phyloP scores from a whole-genome alignment of 2,329 filamentous ascomycete species.

The Magnaporthiopsis poae region DNA sequence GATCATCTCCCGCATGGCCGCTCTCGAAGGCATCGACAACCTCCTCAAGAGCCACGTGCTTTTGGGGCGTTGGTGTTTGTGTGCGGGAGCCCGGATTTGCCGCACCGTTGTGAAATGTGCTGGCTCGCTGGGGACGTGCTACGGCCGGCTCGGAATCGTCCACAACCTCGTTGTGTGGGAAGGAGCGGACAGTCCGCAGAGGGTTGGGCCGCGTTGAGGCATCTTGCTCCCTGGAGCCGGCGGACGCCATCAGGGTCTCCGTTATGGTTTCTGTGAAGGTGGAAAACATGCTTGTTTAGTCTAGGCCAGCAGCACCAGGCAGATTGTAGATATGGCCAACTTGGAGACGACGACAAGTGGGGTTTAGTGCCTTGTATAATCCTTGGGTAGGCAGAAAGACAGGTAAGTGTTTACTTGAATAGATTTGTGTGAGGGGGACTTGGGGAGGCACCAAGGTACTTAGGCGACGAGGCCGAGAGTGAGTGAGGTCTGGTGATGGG shows the following conservation, averaged over 20 bases:
- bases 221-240: conserved; percentile 13
- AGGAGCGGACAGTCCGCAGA: conserved; percentile 21
- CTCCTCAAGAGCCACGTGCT: conserved; percentile 11
- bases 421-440: too few relatives aligned
- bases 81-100: conserved; percentile 17
- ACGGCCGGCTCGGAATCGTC: conserved; percentile 12
- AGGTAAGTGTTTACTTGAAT: too few relatives aligned
- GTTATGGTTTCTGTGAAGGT: conserved; percentile 21
- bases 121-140: conserved; percentile 32
- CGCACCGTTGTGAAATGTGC: conserved; percentile 33
- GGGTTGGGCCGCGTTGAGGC: conserved; percentile 17
- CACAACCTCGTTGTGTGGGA: conserved; percentile 15
- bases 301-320: not conserved
- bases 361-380: not conserved
- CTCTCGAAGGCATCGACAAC: conserved; percentile 40
- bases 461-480: not conserved
- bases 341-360: not conserved
- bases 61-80: not conserved
- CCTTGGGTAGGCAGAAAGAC: not conserved
- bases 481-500: not conserved
- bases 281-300: conserved; percentile 18
- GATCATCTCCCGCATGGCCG: conserved; percentile 34
- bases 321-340: not conserved
- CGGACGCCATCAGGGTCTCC: conserved; percentile 14
- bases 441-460: not conserved